Percentiles rank a stretch among this genome's conserved stretches.
phyloP scores from a whole-genome alignment of 805 yeast species.

The Candida andamanensis region DNA sequence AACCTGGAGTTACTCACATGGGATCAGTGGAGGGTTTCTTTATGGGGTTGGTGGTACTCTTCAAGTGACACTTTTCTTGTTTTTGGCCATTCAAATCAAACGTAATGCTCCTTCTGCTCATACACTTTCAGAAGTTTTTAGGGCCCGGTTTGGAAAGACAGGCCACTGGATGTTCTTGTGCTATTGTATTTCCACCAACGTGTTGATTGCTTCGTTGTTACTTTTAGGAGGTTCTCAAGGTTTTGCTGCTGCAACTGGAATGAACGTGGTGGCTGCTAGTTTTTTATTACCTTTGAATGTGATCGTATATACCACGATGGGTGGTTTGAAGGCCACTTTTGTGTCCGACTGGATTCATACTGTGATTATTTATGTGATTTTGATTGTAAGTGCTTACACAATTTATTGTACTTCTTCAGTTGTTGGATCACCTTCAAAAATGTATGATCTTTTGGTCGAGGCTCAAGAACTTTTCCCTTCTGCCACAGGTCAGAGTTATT shows the following conservation, averaged over 20 bases:
- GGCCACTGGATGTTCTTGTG: conserved; percentile 21
- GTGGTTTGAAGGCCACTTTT: conserved; percentile 23
- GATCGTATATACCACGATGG: conserved; percentile 18
- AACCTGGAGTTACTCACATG: conserved; percentile 37
- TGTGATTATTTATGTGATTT: conserved; percentile 16
- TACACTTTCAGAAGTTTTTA: conserved; percentile 35
- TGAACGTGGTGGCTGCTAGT: conserved; percentile 38
- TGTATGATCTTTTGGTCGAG: conserved; percentile 18
- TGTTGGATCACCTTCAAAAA: conserved; percentile 20
- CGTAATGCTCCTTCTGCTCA: conserved; percentile 34
- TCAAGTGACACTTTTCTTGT: conserved; percentile 15
- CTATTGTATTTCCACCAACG: conserved; percentile 20
- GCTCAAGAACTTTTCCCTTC: conserved; percentile 15
- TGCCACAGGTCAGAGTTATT: conserved; percentile 17
- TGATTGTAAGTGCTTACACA: conserved; percentile 16
- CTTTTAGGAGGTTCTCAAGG: conserved; percentile 62
- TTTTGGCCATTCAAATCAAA: conserved; percentile 17
- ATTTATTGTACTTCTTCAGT: conserved; percentile 15
- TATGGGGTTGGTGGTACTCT: conserved; percentile 30
- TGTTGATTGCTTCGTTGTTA: conserved; percentile 17
- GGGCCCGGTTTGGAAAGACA: conserved; percentile 25
- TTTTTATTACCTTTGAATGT: conserved; percentile 22
- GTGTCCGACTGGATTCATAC: conserved; percentile 24
- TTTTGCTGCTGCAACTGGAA: conserved; percentile 69
- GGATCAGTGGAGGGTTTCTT: conserved; percentile 36